Conservation (phyloP, 1,284 basidiomycete genomes). For the Cyathus pygmaeus region DNA sequence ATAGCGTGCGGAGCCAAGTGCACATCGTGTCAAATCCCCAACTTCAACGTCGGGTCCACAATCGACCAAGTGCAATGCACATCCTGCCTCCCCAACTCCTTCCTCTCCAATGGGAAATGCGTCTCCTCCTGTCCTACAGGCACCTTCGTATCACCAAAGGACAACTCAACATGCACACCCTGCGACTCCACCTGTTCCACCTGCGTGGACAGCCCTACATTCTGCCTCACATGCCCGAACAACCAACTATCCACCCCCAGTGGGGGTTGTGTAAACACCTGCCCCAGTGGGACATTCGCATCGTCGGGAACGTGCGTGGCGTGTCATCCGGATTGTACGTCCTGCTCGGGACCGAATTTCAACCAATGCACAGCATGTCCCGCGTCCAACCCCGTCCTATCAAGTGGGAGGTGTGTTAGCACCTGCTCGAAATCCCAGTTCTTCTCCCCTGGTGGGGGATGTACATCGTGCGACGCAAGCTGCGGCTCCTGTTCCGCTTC, state of each 20-base stretch:
- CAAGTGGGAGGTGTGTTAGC: constrained; percentile 75
- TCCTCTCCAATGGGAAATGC: constrained; percentile 76
- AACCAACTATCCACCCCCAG: constrained; percentile 66
- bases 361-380: constrained; percentile 81
- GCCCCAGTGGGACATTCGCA: constrained; percentile 68
- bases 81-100: constrained; percentile 78
- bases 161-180: constrained; percentile 78
- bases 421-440: constrained; percentile 77
- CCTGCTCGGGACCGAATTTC: constrained; percentile 77
- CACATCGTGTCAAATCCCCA: constrained; percentile 76
- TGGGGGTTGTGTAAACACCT: constrained; percentile 78
- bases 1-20: constrained; percentile 82
- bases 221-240: constrained; percentile 77
- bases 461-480: constrained; percentile 73
- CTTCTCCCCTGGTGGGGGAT: constrained; percentile 74
- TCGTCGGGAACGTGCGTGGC: constrained; percentile 70
- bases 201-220: constrained; percentile 71
- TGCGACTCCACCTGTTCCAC: constrained; percentile 80
- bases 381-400: constrained; percentile 73
- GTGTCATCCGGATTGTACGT: constrained; percentile 85
- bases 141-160: constrained; percentile 74
- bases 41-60: constrained; percentile 74
- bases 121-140: constrained; percentile 74
- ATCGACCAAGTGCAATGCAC: constrained; percentile 76
- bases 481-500: constrained; percentile 79